Percentiles rank a stretch among this genome's conserved stretches.
Evolutionary conservation across 495 filamentous ascomycete species (phyloP).

Genomic region (Endocarpon pusillum): DNA sequence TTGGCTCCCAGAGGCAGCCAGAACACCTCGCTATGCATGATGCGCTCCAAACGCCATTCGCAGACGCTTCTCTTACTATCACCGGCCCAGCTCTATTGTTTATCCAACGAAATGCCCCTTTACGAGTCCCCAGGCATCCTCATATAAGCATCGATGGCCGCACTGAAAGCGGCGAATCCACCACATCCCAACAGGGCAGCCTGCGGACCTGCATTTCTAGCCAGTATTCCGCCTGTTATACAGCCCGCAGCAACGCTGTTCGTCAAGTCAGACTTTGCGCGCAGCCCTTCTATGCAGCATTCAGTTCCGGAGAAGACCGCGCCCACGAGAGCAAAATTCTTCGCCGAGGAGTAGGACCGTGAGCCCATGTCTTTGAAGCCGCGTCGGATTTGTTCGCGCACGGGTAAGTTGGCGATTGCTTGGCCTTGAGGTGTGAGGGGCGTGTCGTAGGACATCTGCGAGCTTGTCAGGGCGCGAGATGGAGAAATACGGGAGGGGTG

Average conservation of each 20-base stretch:
- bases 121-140: slow-evolving; percentile 30
- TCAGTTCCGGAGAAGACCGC: slow-evolving; percentile 84
- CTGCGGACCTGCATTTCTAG: slow-evolving; percentile 71
- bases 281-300: slow-evolving; percentile 79
- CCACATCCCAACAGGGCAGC: slow-evolving; percentile 79
- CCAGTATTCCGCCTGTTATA: slow-evolving; percentile 76
- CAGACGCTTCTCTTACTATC: too few relatives aligned
- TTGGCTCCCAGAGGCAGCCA: too few relatives aligned
- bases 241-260: slow-evolving; percentile 84
- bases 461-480: too few relatives aligned
- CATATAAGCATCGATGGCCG: slow-evolving; percentile 89
- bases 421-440: slow-evolving; percentile 46
- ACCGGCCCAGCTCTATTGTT: too few relatives aligned
- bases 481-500: slow-evolving; percentile 3
- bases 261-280: slow-evolving; percentile 83
- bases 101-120: neutral
- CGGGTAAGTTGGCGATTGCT: slow-evolving; percentile 53
- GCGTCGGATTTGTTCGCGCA: slow-evolving; percentile 58
- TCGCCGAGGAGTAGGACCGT: slow-evolving; percentile 68
- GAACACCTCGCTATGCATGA: too few relatives aligned
- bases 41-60: too few relatives aligned
- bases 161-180: slow-evolving; percentile 89
- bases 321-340: slow-evolving; percentile 88
- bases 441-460: slow-evolving; percentile 82
- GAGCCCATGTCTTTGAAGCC: slow-evolving; percentile 91